Conservation (phyloP, 2,329 filamentous ascomycete species). For the Aaosphaeria arxii region DNA sequence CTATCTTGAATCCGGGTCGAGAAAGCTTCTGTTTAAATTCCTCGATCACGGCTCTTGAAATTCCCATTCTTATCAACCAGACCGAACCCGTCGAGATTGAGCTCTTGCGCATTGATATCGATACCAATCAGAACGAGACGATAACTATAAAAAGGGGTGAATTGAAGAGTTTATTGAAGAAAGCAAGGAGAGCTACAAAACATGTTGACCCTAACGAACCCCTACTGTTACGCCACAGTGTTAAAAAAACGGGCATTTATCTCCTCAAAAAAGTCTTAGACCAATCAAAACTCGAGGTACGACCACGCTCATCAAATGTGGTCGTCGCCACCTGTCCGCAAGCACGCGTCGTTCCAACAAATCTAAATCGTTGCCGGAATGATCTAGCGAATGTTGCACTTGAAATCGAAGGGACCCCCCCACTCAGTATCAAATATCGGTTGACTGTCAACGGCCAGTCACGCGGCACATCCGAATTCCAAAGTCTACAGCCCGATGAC, state of each 20-base stretch:
- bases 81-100: constrained; percentile 87
- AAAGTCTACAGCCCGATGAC: constrained; percentile 89
- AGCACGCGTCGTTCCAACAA: constrained; percentile 66
- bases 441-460: constrained; percentile 81
- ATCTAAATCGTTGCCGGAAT: constrained; percentile 72
- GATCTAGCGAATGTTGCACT: constrained; percentile 84
- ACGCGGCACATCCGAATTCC: constrained; percentile 75
- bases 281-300: constrained; percentile 90
- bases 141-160: constrained; percentile 73
- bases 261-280: constrained; percentile 81
- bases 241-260: constrained; percentile 88
- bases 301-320: constrained; percentile 70
- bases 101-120: constrained; percentile 80
- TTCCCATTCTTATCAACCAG: constrained; percentile 92
- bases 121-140: constrained; percentile 74
- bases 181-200: constrained; percentile 59
- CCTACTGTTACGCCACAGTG: constrained; percentile 66
- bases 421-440: constrained; percentile 89
- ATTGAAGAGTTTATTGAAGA: constrained; percentile 70
- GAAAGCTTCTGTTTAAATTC: constrained; percentile 77
- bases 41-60: constrained; percentile 56
- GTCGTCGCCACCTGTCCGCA: constrained; percentile 84
- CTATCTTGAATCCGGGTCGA: constrained; percentile 78
- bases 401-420: constrained; percentile 83
- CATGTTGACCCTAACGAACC: constrained; percentile 52